Conservation (phyloP, 192 early-diverging fungal genomes). For the Backusella tuberculispora region DNA sequence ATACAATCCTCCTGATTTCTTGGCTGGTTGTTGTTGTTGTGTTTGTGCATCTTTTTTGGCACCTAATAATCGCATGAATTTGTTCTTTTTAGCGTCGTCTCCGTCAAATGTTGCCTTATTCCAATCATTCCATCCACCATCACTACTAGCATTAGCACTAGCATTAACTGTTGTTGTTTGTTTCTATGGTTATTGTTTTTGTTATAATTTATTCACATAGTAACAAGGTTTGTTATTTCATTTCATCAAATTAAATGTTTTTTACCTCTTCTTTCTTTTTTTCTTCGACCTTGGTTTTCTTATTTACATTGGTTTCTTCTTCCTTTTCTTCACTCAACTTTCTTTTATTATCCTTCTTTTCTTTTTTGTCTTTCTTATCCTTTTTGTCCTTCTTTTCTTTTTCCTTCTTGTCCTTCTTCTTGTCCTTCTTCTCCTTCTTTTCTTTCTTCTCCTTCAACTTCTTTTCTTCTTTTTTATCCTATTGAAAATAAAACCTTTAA, state of each 20-base stretch:
- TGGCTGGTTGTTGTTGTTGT: conserved; percentile 27
- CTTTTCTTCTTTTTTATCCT: conserved; percentile 44
- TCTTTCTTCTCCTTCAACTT: conserved; percentile 36
- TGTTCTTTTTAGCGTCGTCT: conserved; percentile 58
- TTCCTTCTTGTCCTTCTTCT: conserved; percentile 19
- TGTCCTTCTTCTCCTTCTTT: conserved; percentile 39
- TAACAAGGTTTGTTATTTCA: background rate
- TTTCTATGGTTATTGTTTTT: conserved; percentile 15
- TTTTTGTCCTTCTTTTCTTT: conserved; percentile 39
- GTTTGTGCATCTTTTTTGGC: conserved; percentile 50
- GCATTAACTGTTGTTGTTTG: background rate
- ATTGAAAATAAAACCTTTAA: background rate
- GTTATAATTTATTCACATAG: conserved; percentile 4
- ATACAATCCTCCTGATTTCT: conserved; percentile 42
- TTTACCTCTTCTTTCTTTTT: conserved; percentile 39
- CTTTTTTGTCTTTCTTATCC: conserved; percentile 44
- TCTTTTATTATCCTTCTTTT: conserved; percentile 34
- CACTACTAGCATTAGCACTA: background rate
- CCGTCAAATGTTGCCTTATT: conserved; percentile 59
- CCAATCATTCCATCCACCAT: conserved; percentile 68
- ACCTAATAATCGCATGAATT: conserved; percentile 65
- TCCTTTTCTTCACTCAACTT: conserved; percentile 9
- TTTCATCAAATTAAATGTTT: background rate
- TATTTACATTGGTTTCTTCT: background rate
- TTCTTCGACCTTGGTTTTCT: conserved; percentile 32